A percentile compares a stretch with the other conserved stretches of the same genome.
Evolutionary conservation across 2,329 filamentous ascomycete species (phyloP).

Genomic region (Cercospora sojina): DNA sequence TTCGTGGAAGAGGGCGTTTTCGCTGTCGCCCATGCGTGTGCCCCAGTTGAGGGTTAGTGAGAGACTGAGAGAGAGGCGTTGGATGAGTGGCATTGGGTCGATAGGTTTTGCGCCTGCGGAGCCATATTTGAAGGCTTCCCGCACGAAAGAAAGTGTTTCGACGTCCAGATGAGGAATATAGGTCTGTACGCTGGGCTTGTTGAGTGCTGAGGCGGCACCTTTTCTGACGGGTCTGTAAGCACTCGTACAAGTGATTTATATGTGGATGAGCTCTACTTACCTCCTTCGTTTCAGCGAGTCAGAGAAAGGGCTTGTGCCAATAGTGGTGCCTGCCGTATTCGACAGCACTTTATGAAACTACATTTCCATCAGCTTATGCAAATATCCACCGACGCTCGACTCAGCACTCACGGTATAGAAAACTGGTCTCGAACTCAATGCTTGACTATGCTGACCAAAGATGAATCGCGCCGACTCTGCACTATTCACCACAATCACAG

Average conservation of each 20-base stretch:
- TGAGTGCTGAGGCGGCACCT: slow-evolving; percentile 64
- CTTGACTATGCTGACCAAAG: slow-evolving; percentile 45
- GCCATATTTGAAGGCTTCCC: slow-evolving; percentile 60
- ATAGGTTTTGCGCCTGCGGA: slow-evolving; percentile 54
- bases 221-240: slow-evolving; percentile 46
- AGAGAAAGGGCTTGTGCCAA: slow-evolving; percentile 66
- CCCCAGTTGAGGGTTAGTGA: slow-evolving; percentile 67
- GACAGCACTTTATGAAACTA: slow-evolving; percentile 56
- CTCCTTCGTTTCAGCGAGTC: slow-evolving; percentile 61
- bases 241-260: not conserved
- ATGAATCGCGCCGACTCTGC: slow-evolving; percentile 44
- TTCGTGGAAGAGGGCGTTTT: slow-evolving; percentile 61
- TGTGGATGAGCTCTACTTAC: not conserved
- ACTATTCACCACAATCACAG: slow-evolving; percentile 47
- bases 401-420: slow-evolving; percentile 40
- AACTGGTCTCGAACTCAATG: slow-evolving; percentile 44
- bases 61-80: slow-evolving; percentile 62
- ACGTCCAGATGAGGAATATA: slow-evolving; percentile 63
- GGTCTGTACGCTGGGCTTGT: slow-evolving; percentile 62
- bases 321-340: slow-evolving; percentile 65
- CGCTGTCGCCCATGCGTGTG: slow-evolving; percentile 57
- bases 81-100: slow-evolving; percentile 68
- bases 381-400: not conserved
- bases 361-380: not conserved
- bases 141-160: slow-evolving; percentile 62